These are phyloP conservation scores for Pyrenopolyporus hunteri DNA, from an alignment of 495 filamentous ascomycete genomes.

Conservation along the genomic window DNA sequence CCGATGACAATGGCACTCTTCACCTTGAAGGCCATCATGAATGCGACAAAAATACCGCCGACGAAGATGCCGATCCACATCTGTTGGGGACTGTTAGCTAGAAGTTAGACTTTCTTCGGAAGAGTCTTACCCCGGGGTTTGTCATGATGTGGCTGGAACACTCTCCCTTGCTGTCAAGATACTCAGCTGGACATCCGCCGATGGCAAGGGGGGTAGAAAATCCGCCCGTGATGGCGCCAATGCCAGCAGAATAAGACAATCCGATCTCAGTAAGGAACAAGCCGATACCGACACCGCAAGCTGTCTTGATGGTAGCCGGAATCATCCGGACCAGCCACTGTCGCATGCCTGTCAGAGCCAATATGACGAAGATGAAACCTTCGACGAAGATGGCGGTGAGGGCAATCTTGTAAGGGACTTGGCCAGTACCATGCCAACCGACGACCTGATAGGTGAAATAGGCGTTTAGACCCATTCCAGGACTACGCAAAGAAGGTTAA, in stretches of 20 bases:
- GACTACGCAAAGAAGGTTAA: conserved; percentile 53
- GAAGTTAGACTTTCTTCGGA: not conserved
- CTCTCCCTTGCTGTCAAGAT: conserved; percentile 45
- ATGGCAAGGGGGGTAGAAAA: conserved; percentile 68
- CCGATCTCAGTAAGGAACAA: conserved; percentile 80
- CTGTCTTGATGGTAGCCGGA: conserved; percentile 78
- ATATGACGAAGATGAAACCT: conserved; percentile 66
- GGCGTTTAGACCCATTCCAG: conserved; percentile 83
- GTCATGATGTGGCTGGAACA: conserved; percentile 64
- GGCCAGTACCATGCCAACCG: conserved; percentile 70
- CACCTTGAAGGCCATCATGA: conserved; percentile 80
- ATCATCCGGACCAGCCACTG: conserved; percentile 85
- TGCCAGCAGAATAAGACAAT: conserved; percentile 75
- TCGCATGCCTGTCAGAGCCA: conserved; percentile 78
- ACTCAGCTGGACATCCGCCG: conserved; percentile 64
- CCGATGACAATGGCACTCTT: conserved; percentile 83
- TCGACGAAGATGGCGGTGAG: conserved; percentile 86
- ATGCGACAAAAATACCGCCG: conserved; percentile 75
- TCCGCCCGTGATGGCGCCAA: conserved; percentile 69
- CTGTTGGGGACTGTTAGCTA: conserved; percentile 43
- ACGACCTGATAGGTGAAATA: conserved; percentile 90
- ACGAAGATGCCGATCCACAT: conserved; percentile 80
- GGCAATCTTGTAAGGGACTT: conserved; percentile 71
- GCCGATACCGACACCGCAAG: conserved; percentile 80
- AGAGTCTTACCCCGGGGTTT: conserved; percentile 61